phyloP scores from a whole-genome alignment of 768 basidiomycete species.

The Agaricus subrufescens region DNA sequence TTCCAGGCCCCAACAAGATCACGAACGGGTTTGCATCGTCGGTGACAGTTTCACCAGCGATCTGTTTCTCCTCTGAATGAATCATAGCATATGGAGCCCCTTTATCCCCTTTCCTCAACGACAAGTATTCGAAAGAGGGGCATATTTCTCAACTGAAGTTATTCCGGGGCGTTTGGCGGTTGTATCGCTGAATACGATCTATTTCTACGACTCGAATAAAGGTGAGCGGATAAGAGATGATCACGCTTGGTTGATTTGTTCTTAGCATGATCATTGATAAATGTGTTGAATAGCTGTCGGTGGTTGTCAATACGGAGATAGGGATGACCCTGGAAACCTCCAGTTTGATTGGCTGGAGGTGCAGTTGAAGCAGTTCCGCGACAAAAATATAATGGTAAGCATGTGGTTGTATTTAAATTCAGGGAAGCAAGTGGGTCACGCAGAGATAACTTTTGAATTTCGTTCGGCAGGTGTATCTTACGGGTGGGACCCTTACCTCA shows the following conservation, averaged over 20 bases:
- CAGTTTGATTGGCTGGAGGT: constrained; percentile 90
- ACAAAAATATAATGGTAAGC: constrained; percentile 69
- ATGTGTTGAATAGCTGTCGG: constrained; percentile 52
- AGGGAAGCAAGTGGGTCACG: constrained; percentile 8
- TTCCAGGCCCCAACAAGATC: constrained; percentile 60
- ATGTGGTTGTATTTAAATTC: constrained; percentile 5
- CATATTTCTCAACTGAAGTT: constrained; percentile 78
- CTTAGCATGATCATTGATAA: not conserved
- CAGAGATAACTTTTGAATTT: not conserved
- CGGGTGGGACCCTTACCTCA: constrained; percentile 31
- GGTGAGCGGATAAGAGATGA: constrained; percentile 31
- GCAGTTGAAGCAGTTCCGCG: constrained; percentile 64
- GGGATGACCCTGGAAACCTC: constrained; percentile 81
- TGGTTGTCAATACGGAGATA: constrained; percentile 61
- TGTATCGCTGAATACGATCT: constrained; percentile 86
- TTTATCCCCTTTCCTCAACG: constrained; percentile 78
- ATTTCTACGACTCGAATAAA: constrained; percentile 88
- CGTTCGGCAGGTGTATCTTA: constrained; percentile 20
- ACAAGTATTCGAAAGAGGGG: constrained; percentile 85
- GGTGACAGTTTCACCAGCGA: constrained; percentile 19
- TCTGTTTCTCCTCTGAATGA: constrained; percentile 10
- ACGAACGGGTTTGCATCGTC: constrained; percentile 68
- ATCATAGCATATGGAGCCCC: constrained; percentile 65
- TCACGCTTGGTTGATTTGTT: constrained; percentile 11
- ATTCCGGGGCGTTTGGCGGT: constrained; percentile 72